phyloP scores from a whole-genome alignment of 441 rosid species.

The Isatis lusitanica region DNA sequence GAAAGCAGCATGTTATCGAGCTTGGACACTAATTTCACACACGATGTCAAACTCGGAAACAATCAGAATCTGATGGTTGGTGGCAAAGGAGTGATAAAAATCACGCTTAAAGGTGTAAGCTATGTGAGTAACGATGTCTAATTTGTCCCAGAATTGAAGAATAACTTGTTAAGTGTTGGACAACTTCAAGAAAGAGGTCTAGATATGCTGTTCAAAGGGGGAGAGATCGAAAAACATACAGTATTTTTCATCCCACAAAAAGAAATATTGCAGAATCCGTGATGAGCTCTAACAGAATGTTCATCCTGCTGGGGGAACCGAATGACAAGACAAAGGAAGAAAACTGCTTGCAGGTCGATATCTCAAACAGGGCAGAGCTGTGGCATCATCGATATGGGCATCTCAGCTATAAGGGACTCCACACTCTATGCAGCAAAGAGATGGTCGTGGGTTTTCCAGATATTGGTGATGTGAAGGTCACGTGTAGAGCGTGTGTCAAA shows the following conservation, averaged over 20 bases:
- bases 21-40: neutral
- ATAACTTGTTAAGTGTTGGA: neutral
- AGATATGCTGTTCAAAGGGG: neutral
- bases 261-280: neutral
- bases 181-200: neutral
- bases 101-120: neutral
- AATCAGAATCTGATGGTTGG: neutral
- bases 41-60: neutral
- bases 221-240: neutral
- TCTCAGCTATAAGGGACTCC: neutral
- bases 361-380: neutral
- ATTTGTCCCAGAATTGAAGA: neutral
- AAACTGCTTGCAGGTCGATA: neutral
- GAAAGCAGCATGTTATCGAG: neutral
- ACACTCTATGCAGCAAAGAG: neutral
- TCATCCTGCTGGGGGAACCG: neutral
- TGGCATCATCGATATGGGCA: conserved; percentile 7
- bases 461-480: neutral
- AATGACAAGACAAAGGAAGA: neutral
- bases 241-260: neutral
- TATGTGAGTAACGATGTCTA: neutral
- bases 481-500: neutral
- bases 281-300: neutral
- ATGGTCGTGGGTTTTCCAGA: conserved; percentile 1
- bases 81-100: neutral